Conservation (phyloP, 2,329 filamentous ascomycete genomes). For the Neurospora sp. region DNA sequence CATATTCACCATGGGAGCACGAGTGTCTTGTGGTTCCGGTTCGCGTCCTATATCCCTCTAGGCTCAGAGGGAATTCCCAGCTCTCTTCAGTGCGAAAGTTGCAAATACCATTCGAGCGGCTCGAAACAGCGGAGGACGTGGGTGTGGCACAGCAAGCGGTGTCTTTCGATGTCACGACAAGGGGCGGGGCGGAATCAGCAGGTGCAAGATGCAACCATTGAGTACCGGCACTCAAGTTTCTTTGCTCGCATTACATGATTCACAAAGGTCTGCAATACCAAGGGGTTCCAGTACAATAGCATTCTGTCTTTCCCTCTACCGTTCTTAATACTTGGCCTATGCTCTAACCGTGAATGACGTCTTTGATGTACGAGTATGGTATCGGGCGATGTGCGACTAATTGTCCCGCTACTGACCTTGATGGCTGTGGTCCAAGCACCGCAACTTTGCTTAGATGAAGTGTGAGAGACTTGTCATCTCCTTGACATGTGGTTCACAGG, state of each 20-base stretch:
- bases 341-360: not conserved
- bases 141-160: not conserved
- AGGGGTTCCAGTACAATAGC: not conserved
- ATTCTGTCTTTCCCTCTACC: not conserved
- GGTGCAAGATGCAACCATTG: not conserved
- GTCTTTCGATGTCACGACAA: not conserved
- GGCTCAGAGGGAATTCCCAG: not conserved
- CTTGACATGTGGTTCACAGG: not conserved
- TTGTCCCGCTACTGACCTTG: not conserved
- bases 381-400: not conserved
- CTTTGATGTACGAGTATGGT: not conserved
- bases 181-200: not conserved
- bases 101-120: not conserved
- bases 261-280: not conserved
- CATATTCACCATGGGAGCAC: not conserved
- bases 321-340: not conserved
- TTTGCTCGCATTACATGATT: not conserved
- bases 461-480: not conserved
- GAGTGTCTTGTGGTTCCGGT: not conserved
- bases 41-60: not conserved
- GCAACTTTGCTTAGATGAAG: not conserved
- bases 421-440: not conserved
- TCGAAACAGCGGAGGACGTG: not conserved
- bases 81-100: not conserved
- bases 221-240: not conserved